Conservation (phyloP, 1,284 basidiomycete species). For the Meripilus lineatus region DNA sequence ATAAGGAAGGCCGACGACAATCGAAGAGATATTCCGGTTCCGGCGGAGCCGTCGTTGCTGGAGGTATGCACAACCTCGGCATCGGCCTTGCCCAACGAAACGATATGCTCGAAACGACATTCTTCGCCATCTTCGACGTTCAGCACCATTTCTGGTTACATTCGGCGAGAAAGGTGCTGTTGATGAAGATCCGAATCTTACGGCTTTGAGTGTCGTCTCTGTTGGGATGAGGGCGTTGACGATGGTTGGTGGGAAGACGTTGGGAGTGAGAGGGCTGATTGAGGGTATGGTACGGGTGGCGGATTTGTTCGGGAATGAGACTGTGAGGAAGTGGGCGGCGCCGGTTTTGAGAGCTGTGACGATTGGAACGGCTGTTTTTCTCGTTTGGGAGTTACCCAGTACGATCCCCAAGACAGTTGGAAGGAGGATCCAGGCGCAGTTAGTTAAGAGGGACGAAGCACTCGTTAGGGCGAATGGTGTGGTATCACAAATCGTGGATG, state of each 20-base stretch:
- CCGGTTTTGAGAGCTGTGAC: constrained; percentile 78
- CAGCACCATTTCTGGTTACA: constrained; percentile 73
- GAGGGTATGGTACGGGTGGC: constrained; percentile 72
- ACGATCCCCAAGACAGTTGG: constrained; percentile 93
- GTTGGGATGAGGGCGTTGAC: constrained; percentile 85
- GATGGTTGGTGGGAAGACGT: constrained; percentile 76
- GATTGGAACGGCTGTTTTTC: constrained; percentile 76
- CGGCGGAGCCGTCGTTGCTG: constrained; percentile 64
- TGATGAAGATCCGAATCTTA: constrained; percentile 54
- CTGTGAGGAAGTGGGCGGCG: constrained; percentile 82
- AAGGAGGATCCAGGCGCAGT: constrained; percentile 62
- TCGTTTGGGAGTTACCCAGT: constrained; percentile 85
- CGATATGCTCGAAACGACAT: constrained; percentile 68
- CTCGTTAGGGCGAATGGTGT: too few species aligned
- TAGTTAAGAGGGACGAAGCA: constrained; percentile 48
- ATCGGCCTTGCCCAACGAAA: constrained; percentile 67
- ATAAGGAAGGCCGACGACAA: constrained; percentile 44
- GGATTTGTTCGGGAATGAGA: constrained; percentile 82
- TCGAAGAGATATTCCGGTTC: too few species aligned
- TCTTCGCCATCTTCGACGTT: constrained; percentile 87
- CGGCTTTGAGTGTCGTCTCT: constrained; percentile 69
- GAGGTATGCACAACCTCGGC: constrained; percentile 68
- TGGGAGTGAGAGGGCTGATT: constrained; percentile 76
- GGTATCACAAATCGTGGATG: constrained; percentile 29
- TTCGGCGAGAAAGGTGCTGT: constrained; percentile 46